Conservation (phyloP, 129 eudicot genomes). For the Flaveria brownii region DNA sequence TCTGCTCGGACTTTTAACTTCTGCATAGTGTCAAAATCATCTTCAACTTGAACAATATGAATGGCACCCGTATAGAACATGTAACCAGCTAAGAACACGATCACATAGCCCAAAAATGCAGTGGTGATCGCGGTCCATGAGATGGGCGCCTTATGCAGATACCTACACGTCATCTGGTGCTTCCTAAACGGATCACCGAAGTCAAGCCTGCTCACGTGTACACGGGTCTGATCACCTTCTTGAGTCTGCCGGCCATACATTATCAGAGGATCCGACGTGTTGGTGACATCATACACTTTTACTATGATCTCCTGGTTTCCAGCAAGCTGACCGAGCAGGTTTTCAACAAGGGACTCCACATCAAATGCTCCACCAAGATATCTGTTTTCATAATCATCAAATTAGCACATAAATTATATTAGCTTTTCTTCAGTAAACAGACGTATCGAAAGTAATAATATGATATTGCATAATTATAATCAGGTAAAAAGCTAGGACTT, state of each 20-base stretch:
- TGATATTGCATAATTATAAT: background rate
- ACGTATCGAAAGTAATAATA: no score
- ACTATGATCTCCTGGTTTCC: slow-evolving; percentile 79
- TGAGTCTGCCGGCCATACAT: slow-evolving; percentile 74
- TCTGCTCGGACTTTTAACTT: slow-evolving; percentile 68
- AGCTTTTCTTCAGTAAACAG: background rate
- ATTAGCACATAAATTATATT: background rate
- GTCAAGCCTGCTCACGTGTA: slow-evolving; percentile 63
- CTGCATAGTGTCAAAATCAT: slow-evolving; percentile 66
- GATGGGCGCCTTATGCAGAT: slow-evolving; percentile 63
- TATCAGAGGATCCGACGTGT: slow-evolving; percentile 64
- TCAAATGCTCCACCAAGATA: slow-evolving; percentile 86
- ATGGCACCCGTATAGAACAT: slow-evolving; percentile 52
- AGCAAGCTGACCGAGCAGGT: slow-evolving; percentile 86
- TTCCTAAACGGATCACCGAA: slow-evolving; percentile 88
- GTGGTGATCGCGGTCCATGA: slow-evolving; percentile 52
- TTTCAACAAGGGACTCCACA: slow-evolving; percentile 89
- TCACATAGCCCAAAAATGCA: slow-evolving; percentile 45
- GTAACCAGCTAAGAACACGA: slow-evolving; percentile 52
- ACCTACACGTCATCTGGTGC: slow-evolving; percentile 87
- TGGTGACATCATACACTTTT: slow-evolving; percentile 78
- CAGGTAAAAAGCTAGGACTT: background rate
- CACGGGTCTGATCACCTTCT: slow-evolving; percentile 63
- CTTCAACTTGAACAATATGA: slow-evolving; percentile 65
- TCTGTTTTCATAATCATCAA: slow-evolving; percentile 31